Evolutionary conservation across 1,139 yeast genomes (phyloP).

Genomic region (Kodamaea ohmeri): DNA sequence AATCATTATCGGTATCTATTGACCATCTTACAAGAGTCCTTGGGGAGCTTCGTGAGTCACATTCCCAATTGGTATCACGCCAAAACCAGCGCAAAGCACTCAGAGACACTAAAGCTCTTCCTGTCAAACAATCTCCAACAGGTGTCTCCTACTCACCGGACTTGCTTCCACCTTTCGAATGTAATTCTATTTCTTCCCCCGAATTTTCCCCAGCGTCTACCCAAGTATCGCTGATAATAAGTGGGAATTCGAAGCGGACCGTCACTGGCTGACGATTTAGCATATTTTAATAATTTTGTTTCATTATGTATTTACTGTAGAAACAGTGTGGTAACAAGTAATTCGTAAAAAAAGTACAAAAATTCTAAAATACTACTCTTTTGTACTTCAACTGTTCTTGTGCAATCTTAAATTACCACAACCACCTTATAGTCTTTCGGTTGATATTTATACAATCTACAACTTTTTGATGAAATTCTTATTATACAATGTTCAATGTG

Average conservation of each 20-base stretch:
- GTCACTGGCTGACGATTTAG: too few relatives aligned
- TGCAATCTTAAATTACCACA: not conserved
- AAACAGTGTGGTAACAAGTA: too few relatives aligned
- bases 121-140: not conserved
- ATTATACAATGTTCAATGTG: not conserved
- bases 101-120: not conserved
- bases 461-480: not conserved
- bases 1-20: slow-evolving; percentile 6
- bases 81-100: slow-evolving; percentile 20
- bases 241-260: too few relatives aligned
- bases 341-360: too few relatives aligned
- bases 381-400: not conserved
- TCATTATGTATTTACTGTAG: too few relatives aligned
- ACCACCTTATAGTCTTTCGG: too few relatives aligned
- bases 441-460: too few relatives aligned
- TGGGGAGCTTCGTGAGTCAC: slow-evolving; percentile 16
- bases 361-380: too few relatives aligned
- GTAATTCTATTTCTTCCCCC: slow-evolving; percentile 2
- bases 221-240: slow-evolving; percentile 3
- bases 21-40: slow-evolving; percentile 19
- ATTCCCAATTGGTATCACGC: slow-evolving; percentile 11
- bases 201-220: not conserved
- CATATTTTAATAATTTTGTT: too few relatives aligned
- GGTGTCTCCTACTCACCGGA: not conserved
- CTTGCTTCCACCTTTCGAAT: slow-evolving; percentile 3